Base-by-base conservation (phyloP, 352 stramenopile genomes). In the Globisporangium lucens region DNA sequence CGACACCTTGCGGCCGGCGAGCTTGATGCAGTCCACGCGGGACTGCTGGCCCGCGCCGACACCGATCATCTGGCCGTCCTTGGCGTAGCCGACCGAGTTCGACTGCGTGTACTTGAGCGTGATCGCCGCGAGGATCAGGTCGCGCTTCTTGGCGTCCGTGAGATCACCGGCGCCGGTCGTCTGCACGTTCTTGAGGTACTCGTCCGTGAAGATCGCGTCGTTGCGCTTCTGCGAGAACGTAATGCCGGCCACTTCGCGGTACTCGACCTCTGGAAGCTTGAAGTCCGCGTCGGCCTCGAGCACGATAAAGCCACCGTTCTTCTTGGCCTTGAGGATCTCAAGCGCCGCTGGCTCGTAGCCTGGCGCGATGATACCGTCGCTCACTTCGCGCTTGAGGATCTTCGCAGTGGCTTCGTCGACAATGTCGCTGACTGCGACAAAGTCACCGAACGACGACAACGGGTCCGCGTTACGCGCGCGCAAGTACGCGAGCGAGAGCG, bases 21-120 rank as follows among this genome's bases (percentile, higher is more conserved):
- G 89, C 84, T 99, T 99, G 64, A 99, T 96, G 78, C 98, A 99
- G 81, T 99, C 98, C 3, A 99, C 98, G 63, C 98, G 96, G 61
- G 87, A 98, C 86, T 99, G 98, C 80, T 99, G 98, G 35, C 98
- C 98, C 15, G 98, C 98, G 55, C 98, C 98, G n/a, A 99, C 97
- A 56, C 98, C 98, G 41, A 99, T 97, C 97, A 99, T 99, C 89
- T 99, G 98, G 33, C 98, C 98, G 78, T 99, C 93, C 82, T 98
- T 98, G 59, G 97, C 97, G 82, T 99, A 99, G 9, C 96, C 98
- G 12, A 99, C 97, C 43, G 91, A 98, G 89, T 99, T 99, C 58
- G 82, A 97, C 86, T 99, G 98, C 63, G 98, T 99, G 86, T 99
- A 99, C 89, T 99, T 99, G 75, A 99, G 85, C 66, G 97, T 98